Percentiles rank a stretch among this genome's conserved stretches.
These are phyloP conservation scores for Pleurotus giganteus DNA, from an alignment of 768 basidiomycete genomes.

Conservation along the genomic window DNA sequence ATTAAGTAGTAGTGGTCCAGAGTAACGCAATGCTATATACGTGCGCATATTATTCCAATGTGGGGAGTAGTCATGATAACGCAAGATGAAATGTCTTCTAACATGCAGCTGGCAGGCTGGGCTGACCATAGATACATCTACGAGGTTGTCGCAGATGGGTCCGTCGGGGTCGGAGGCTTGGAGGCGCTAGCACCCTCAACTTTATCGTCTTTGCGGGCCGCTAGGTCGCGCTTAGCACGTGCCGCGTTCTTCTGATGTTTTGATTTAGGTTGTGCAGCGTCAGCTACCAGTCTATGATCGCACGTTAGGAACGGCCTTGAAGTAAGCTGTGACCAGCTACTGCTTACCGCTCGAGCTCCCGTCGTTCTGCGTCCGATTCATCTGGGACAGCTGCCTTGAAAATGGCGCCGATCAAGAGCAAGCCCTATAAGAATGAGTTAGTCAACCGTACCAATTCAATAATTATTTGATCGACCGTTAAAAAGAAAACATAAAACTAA, in stretches of 20 bases:
- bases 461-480: background rate
- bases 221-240: background rate
- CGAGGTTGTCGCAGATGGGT: background rate
- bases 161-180: background rate
- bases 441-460: constrained; percentile 2
- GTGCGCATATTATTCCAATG: background rate
- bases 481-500: background rate
- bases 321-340: background rate
- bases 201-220: background rate
- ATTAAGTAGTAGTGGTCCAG: background rate
- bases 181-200: constrained; percentile 23
- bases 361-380: constrained; percentile 88
- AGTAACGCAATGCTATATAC: background rate
- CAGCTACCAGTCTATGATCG: constrained; percentile 72
- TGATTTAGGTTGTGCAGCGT: constrained; percentile 73
- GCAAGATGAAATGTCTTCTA: background rate
- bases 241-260: constrained; percentile 39
- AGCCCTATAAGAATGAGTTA: constrained; percentile 46
- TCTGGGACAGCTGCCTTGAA: constrained; percentile 86
- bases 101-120: background rate
- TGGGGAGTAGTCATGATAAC: background rate
- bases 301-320: constrained; percentile 11
- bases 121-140: background rate
- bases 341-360: constrained; percentile 87
- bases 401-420: constrained; percentile 86